Evolutionary conservation across 202 grass and related monocot genomes (phyloP).

Genomic region (Panicum hallii): DNA sequence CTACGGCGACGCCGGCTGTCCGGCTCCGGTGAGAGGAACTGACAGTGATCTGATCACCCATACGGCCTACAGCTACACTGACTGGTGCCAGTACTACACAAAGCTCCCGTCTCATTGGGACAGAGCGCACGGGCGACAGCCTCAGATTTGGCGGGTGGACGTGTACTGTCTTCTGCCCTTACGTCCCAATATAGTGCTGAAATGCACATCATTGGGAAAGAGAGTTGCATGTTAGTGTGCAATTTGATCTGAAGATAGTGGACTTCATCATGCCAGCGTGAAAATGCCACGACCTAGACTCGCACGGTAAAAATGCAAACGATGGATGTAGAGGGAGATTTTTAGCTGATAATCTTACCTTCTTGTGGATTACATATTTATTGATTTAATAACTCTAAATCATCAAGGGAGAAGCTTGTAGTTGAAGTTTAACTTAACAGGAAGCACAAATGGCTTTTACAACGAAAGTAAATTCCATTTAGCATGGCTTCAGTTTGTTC

Average conservation of each 20-base stretch:
- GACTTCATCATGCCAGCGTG: not conserved
- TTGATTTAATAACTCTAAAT: too few species aligned
- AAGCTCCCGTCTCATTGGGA: not conserved
- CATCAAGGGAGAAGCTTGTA: too few species aligned
- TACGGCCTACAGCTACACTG: not conserved
- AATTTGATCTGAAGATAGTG: not conserved
- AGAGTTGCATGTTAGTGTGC: not conserved
- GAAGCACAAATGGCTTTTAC: too few species aligned
- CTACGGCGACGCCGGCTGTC: too few species aligned
- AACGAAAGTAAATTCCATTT: too few species aligned
- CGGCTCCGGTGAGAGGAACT: not conserved
- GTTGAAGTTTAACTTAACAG: too few species aligned
- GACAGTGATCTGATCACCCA: constrained; percentile 1
- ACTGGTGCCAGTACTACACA: not conserved
- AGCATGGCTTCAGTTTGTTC: too few species aligned
- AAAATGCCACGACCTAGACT: not conserved
- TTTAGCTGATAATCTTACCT: too few species aligned
- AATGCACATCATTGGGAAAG: not conserved
- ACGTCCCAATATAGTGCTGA: not conserved
- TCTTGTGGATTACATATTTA: too few species aligned
- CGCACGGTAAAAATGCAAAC: not conserved
- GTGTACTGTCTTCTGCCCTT: not conserved
- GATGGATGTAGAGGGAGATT: too few species aligned
- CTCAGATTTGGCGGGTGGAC: not conserved
- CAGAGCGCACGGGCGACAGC: not conserved